These are phyloP conservation scores for Candida krabiensis DNA, from an alignment of 805 yeast genomes.

Conservation along the genomic window DNA sequence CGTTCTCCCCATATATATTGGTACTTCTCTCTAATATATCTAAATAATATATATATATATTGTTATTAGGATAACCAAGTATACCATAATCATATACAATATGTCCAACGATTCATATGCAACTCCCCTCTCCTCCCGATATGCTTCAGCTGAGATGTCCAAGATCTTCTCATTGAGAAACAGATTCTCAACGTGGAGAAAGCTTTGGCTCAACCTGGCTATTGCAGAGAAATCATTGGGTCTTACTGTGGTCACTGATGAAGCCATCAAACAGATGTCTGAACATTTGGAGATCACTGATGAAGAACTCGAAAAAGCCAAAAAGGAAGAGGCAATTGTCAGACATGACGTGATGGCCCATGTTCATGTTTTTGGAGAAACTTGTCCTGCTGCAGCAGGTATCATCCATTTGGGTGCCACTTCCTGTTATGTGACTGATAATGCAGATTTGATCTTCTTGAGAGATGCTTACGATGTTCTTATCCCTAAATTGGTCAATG, in stretches of 20 bases:
- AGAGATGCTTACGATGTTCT: constrained; percentile 93
- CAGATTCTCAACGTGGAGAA: constrained; percentile 98
- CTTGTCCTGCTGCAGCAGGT: constrained; percentile 95
- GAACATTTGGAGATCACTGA: constrained; percentile 80
- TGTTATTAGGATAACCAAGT: no score
- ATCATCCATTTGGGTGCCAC: constrained; percentile 98
- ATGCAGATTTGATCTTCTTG: constrained; percentile 94
- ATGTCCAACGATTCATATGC: constrained; percentile 69
- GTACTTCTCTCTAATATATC: no score
- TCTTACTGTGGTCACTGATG: constrained; percentile 77
- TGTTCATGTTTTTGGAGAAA: constrained; percentile 90
- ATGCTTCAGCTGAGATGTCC: constrained; percentile 98
- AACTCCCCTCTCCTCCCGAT: constrained; percentile 94
- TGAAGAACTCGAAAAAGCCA: constrained; percentile 86
- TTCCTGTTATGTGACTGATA: constrained; percentile 95
- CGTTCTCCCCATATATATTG: no score
- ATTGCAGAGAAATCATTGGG: constrained; percentile 94
- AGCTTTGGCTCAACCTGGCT: constrained; percentile 93
- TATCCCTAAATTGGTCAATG: constrained; percentile 94
- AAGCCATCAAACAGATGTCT: constrained; percentile 86
- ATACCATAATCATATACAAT: no score
- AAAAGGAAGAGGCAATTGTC: constrained; percentile 93
- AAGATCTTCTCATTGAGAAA: constrained; percentile 86
- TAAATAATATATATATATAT: no score
- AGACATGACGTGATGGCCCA: constrained; percentile 99